Conservation (phyloP, 805 yeast genomes). For the Yarrowia keelungensis region DNA sequence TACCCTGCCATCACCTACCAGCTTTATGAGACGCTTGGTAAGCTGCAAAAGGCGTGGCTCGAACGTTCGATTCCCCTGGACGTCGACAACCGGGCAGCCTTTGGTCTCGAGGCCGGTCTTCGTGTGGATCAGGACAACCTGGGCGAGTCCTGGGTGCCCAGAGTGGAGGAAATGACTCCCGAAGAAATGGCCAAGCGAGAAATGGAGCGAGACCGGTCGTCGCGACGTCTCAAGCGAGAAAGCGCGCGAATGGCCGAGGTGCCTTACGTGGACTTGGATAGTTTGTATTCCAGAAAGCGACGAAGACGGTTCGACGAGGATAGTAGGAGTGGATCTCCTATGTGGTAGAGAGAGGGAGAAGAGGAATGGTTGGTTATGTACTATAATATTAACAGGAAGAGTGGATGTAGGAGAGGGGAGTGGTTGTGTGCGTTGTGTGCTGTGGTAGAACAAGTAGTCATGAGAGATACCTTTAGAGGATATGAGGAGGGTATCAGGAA, state of each 20-base stretch:
- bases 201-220: conserved; percentile 89
- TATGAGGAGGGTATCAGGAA: too few relatives aligned
- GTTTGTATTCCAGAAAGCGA: conserved; percentile 49
- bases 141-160: conserved; percentile 87
- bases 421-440: too few relatives aligned
- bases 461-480: too few relatives aligned
- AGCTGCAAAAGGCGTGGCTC: conserved; percentile 79
- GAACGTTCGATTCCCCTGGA: conserved; percentile 68
- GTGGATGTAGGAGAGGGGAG: background rate
- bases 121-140: conserved; percentile 76
- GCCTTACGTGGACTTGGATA: conserved; percentile 50
- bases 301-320: conserved; percentile 45
- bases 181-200: conserved; percentile 96
- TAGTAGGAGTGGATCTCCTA: conserved; percentile 39
- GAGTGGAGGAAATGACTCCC: conserved; percentile 81
- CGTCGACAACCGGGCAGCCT: conserved; percentile 64
- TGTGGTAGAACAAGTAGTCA: background rate
- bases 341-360: conserved; percentile 34
- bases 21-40: conserved; percentile 76
- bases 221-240: conserved; percentile 92
- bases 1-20: conserved; percentile 88
- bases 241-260: conserved; percentile 74
- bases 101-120: conserved; percentile 68
- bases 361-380: conserved; percentile 2
- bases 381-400: conserved; percentile 20